Evolutionary conservation across 164 flowering plant genomes (phyloP), one percentile per base, ranked within the genome.

Genomic region (Vitis cinerea): DNA sequence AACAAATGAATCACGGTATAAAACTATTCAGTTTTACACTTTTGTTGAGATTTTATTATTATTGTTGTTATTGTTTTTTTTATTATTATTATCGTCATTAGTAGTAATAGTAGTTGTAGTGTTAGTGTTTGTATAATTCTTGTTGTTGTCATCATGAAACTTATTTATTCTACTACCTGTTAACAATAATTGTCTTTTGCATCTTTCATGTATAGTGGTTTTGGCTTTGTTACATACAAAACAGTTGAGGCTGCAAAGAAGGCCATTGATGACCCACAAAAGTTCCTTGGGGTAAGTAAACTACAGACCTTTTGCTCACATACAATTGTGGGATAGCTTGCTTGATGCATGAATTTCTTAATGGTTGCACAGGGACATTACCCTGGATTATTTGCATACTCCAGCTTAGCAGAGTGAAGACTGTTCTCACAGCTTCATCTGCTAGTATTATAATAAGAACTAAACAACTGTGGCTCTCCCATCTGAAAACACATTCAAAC

Each of bases 181-280:
- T 50, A 10, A 8, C 8, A 60, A 50, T 57, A 29, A 51, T 53
- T 50, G 30, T 64, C 6, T 9, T 65, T 55, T 65, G 63, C 19
- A 17, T 30, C 17, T 61, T 69, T 23, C 14, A 37, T 13, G 12
- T 83, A 73, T 61, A 89, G 93, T 74, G 88, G 91, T 48, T 89
- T 87, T 77, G 93, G 93, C 62, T 89, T 87, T 79, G 86, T 89
- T 64, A 89, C 93, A 55, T 89, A 79, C 80, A 87, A 73, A 76
- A 87, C 88, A 14, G 82, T 76, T 23, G 93, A 85, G 71, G 84
- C 87, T 66, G 82, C 93, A 69, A 89, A 81, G 81, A 89, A 74
- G 73, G 93, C 93, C 19, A 71, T 87, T n/a, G 89, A 85, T 71
- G 91, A 89, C 68, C 88, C 93, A 58, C 80, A 85, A 47, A 89